A percentile compares a stretch with the other conserved stretches of the same genome.
Conservation (phyloP, 202 grass and related monocot species). For the Hordeum pubiflorum region DNA sequence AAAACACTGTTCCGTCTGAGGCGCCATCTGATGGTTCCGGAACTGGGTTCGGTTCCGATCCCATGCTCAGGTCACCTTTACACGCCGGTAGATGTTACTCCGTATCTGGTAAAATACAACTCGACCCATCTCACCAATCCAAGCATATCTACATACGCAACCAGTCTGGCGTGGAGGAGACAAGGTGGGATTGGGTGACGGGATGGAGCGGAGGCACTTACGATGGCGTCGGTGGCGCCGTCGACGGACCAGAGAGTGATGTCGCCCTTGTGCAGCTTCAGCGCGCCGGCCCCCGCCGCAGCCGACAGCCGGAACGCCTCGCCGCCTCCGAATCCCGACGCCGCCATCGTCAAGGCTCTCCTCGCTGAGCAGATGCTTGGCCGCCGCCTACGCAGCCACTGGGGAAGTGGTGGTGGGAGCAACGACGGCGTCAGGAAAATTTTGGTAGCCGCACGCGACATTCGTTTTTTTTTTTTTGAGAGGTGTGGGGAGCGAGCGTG, state of each 20-base stretch:
- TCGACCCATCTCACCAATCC: no score
- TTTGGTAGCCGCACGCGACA: constrained; percentile 29
- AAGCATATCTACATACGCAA: no score
- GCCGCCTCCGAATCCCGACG: constrained; percentile 26
- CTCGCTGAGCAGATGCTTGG: constrained; percentile 17
- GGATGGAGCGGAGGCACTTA: constrained; percentile 19
- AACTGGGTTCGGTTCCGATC: background rate
- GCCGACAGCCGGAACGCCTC: constrained; percentile 55
- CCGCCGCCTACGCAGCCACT: background rate
- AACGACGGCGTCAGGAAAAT: constrained; percentile 25
- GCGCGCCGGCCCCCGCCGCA: constrained; percentile 29
- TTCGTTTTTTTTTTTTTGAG: no score
- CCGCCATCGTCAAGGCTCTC: constrained; percentile 34
- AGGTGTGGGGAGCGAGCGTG: background rate
- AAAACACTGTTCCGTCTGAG: background rate
- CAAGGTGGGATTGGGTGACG: background rate
- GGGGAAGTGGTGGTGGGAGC: constrained; percentile 13
- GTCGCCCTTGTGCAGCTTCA: constrained; percentile 86
- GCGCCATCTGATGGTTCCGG: background rate
- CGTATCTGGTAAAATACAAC: no score
- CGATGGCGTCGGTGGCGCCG: constrained; percentile 77
- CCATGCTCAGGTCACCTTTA: no score
- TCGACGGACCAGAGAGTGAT: constrained; percentile 77
- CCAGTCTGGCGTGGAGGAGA: background rate
- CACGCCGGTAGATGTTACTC: no score